Evolutionary conservation across 2,329 filamentous ascomycete genomes (phyloP), one percentile per base, ranked within the genome.

Genomic region (Pseudocercospora pini-densiflorae): DNA sequence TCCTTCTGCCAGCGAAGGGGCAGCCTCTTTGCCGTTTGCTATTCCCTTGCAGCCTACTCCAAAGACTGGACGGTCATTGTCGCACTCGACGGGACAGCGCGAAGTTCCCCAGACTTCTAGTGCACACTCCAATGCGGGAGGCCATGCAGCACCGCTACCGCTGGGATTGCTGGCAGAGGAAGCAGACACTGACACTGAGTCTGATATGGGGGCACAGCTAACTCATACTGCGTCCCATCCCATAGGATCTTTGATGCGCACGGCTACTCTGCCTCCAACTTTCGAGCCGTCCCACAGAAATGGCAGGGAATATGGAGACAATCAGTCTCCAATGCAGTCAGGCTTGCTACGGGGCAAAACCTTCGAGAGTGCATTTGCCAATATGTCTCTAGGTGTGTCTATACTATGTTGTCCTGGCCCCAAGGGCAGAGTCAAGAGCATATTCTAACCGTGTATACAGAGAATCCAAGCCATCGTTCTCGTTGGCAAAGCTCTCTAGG

Each of bases 41-140:
- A 96, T 97, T 71, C 93, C 93, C 3, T 84, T 97, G 21, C 92
- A 97, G 69, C 93, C 94, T 0, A 95, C 92, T 0, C 92, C 92
- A 1, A 98, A 98, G 79, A 93, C 92, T 0, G 95, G 97, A 74
- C 90, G 95, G 51, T 99, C 95, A 5, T 93, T 97, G 79, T 98
- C 95, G 4, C 98, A 98, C 79, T 98, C 94, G 0, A 94, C 77
- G 61, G 75, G 73, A 8, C 73, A 77, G 65, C 70, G 72, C 16
- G 75, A 76, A 67, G 51, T 63, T 55, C 63, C 65, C n/a, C 66
- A 67, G 49, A 60, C 60, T 31, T 61, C 63, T 60, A 60, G 60
- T 43, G 60, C 55, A 59, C 71, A 68, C 36, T 33, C 70, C 59
- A 51, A 68, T 61, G 31, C 61, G 40, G 59, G 65, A 62, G 63